These are phyloP conservation scores for Termitomyces sp. DNA, from an alignment of 768 basidiomycete species.

Conservation along the genomic window DNA sequence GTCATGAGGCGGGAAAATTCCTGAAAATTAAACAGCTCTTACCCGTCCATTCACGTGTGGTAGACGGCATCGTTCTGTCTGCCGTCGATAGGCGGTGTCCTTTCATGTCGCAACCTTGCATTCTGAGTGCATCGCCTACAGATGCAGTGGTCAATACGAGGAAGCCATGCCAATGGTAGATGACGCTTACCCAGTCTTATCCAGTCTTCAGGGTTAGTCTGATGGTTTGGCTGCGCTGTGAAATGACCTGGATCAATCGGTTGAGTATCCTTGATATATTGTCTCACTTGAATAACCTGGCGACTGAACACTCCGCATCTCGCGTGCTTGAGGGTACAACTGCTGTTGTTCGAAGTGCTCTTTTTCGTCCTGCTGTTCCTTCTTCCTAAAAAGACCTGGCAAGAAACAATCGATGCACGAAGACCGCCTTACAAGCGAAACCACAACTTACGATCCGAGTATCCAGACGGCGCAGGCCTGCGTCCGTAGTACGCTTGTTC, in stretches of 20 bases:
- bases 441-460: not conserved
- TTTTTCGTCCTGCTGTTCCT: not conserved
- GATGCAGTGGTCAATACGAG: not conserved
- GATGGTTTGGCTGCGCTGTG: not conserved
- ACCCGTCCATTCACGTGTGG: not conserved
- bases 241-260: not conserved
- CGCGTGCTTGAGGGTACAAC: not conserved
- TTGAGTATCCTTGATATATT: not conserved
- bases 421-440: not conserved
- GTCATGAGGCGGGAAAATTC: not conserved
- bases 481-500: not conserved
- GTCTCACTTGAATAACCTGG: not conserved
- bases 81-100: not conserved
- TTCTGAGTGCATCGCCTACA: not conserved
- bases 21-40: not conserved
- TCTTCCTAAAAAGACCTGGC: not conserved
- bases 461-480: not conserved
- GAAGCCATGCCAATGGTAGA: not conserved
- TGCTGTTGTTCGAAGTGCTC: not conserved
- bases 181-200: not conserved
- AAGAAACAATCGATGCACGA: not conserved
- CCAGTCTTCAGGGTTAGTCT: not conserved
- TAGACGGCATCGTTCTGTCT: not conserved
- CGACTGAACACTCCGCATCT: not conserved
- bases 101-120: not conserved